Evolutionary conservation across 768 basidiomycete species (phyloP).

Genomic region (Bullera alba): DNA sequence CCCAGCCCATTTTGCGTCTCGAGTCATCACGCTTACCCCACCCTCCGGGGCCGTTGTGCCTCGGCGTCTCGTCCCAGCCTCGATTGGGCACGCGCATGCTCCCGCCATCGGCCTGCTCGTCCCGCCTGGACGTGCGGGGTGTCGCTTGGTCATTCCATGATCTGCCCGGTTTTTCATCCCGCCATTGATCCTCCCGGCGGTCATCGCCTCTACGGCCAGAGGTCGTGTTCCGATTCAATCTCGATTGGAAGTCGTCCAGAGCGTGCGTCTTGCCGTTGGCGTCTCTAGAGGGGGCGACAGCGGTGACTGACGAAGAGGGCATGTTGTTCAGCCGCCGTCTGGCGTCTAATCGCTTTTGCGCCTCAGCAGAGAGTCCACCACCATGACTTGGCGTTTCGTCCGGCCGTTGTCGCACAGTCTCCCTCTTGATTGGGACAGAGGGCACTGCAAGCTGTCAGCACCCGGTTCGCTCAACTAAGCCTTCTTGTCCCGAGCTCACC

Average conservation of each 20-base stretch:
- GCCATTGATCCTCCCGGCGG: slow-evolving; percentile 46
- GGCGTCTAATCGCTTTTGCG: slow-evolving; percentile 67
- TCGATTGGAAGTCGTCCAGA: slow-evolving; percentile 86
- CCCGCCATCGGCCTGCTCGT: slow-evolving; percentile 48
- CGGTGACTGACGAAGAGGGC: slow-evolving; percentile 42
- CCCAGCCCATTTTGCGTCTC: slow-evolving; percentile 28
- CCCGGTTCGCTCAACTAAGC: background rate
- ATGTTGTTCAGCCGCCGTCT: slow-evolving; percentile 63
- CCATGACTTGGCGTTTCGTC: slow-evolving; percentile 92
- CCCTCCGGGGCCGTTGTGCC: slow-evolving; percentile 59
- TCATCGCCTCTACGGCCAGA: slow-evolving; percentile 48
- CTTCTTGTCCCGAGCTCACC: slow-evolving; percentile 50
- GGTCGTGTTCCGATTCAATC: slow-evolving; percentile 60
- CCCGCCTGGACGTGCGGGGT: slow-evolving; percentile 29
- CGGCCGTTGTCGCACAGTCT: slow-evolving; percentile 64
- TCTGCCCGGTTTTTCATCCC: slow-evolving; percentile 49
- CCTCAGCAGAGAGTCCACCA: slow-evolving; percentile 74
- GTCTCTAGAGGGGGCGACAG: slow-evolving; percentile 14
- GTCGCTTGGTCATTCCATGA: slow-evolving; percentile 44
- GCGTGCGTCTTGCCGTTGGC: slow-evolving; percentile 50
- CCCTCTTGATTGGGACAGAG: slow-evolving; percentile 56
- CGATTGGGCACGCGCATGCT: slow-evolving; percentile 86
- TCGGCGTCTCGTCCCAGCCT: slow-evolving; percentile 88
- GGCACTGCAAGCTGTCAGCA: slow-evolving; percentile 56
- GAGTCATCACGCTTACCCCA: slow-evolving; percentile 56